Conservation (phyloP, 2,329 filamentous ascomycete genomes). For the Penicillium sp. region DNA sequence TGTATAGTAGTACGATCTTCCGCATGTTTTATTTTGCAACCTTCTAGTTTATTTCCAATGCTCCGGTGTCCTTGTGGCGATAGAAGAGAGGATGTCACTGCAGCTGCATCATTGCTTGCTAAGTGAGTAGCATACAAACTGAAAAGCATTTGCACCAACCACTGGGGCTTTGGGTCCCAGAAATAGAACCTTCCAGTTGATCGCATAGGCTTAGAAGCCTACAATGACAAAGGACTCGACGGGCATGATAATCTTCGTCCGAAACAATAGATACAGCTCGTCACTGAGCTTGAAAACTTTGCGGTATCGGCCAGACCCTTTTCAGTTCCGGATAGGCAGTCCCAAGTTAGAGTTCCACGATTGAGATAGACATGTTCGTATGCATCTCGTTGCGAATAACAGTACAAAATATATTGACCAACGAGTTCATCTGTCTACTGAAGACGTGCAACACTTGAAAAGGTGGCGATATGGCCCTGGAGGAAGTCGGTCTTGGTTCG, state of each 20-base stretch:
- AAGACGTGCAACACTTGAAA: neutral
- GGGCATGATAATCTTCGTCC: neutral
- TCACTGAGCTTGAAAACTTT: neutral
- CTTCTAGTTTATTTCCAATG: too few species aligned
- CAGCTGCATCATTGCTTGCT: neutral
- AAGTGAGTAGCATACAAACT: neutral
- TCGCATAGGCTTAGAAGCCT: neutral
- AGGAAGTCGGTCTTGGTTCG: neutral
- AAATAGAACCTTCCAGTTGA: neutral
- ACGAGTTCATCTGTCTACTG: neutral
- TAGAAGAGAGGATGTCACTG: too few species aligned
- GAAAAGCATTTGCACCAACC: neutral
- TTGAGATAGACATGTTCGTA: constrained; percentile 1
- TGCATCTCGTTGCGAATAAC: neutral
- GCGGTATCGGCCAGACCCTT: neutral
- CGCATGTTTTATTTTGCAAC: too few species aligned
- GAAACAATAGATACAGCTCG: neutral
- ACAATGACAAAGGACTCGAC: constrained; percentile 1
- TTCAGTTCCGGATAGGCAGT: neutral
- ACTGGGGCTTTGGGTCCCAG: neutral
- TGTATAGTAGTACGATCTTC: too few species aligned
- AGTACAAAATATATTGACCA: neutral
- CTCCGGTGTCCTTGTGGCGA: too few species aligned
- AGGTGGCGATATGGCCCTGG: neutral
- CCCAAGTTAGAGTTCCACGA: neutral